Conservation (phyloP, 768 basidiomycete species). For the Hypholoma sublateritium region DNA sequence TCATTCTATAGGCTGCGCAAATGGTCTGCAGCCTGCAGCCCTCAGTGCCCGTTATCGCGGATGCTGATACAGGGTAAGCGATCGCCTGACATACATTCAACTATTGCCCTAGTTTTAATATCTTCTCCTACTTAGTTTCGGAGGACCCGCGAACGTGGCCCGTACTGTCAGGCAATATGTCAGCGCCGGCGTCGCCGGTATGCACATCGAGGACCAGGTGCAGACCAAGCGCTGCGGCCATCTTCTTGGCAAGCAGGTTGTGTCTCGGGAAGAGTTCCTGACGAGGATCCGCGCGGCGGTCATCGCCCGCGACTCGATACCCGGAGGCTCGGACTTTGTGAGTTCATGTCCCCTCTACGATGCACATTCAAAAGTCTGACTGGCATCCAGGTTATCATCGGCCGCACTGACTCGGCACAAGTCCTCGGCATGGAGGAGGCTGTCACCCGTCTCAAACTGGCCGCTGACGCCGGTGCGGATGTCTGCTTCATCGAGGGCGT, state of each 20-base stretch:
- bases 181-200: slow-evolving; percentile 65
- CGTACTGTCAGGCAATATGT: slow-evolving; percentile 71
- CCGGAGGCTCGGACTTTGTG: slow-evolving; percentile 75
- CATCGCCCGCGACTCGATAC: slow-evolving; percentile 72
- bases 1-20: slow-evolving; percentile 47
- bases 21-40: slow-evolving; percentile 72
- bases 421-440: slow-evolving; percentile 82
- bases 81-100: background rate
- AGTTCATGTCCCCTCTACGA: background rate
- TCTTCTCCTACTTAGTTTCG: slow-evolving; percentile 40
- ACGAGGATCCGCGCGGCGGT: slow-evolving; percentile 78
- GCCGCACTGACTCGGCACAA: slow-evolving; percentile 77
- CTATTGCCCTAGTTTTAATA: background rate
- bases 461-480: slow-evolving; percentile 73
- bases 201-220: slow-evolving; percentile 82
- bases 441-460: slow-evolving; percentile 60
- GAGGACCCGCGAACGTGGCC: slow-evolving; percentile 71
- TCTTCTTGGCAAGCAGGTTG: slow-evolving; percentile 76
- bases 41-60: slow-evolving; percentile 69
- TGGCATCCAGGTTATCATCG: slow-evolving; percentile 57
- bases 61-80: slow-evolving; percentile 72
- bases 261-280: slow-evolving; percentile 72
- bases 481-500: slow-evolving; percentile 84
- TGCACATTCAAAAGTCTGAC: background rate
- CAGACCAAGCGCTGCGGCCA: slow-evolving; percentile 82